Evolutionary conservation across 2,329 filamentous ascomycete genomes (phyloP).

Genomic region (Zymoseptoria passerinii): DNA sequence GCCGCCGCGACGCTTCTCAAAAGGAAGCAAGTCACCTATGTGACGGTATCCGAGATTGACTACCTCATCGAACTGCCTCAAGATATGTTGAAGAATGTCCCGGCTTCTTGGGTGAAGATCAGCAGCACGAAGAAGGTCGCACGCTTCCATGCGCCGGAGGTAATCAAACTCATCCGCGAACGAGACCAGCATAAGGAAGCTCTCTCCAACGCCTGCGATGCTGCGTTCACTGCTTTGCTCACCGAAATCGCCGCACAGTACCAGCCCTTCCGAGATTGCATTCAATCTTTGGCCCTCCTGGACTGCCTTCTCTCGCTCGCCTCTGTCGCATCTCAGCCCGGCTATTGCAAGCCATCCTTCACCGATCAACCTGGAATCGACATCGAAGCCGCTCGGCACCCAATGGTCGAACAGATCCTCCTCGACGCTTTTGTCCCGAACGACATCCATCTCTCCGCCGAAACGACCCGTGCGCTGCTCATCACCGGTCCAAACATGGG

Average conservation of each 20-base stretch:
- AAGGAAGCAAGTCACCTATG: constrained; percentile 65
- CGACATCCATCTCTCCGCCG: constrained; percentile 61
- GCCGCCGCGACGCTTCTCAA: constrained; percentile 64
- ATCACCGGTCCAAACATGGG: constrained; percentile 99
- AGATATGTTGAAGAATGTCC: constrained; percentile 71
- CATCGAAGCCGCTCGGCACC: constrained; percentile 72
- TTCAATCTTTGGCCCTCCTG: constrained; percentile 75
- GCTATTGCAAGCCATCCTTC: constrained; percentile 73
- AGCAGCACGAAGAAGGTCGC: constrained; percentile 88
- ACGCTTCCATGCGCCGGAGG: constrained; percentile 89
- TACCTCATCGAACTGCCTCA: constrained; percentile 91
- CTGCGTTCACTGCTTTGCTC: constrained; percentile 67
- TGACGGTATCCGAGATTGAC: constrained; percentile 81
- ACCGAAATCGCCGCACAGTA: constrained; percentile 72
- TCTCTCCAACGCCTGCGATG: constrained; percentile 82
- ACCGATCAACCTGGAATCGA: constrained; percentile 59
- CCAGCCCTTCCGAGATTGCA: constrained; percentile 78
- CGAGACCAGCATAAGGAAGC: constrained; percentile 93
- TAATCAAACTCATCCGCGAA: constrained; percentile 72
- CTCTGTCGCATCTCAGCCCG: constrained; percentile 73
- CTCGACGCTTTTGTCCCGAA: constrained; percentile 88
- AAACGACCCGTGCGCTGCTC: constrained; percentile 63
- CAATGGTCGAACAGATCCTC: constrained; percentile 89
- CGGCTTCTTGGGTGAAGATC: constrained; percentile 90
- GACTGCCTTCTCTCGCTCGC: constrained; percentile 86